A percentile compares a stretch with the other conserved stretches of the same genome.
phyloP scores from a whole-genome alignment of 1,139 yeast genomes.

The Zygoascus hellenicus region DNA sequence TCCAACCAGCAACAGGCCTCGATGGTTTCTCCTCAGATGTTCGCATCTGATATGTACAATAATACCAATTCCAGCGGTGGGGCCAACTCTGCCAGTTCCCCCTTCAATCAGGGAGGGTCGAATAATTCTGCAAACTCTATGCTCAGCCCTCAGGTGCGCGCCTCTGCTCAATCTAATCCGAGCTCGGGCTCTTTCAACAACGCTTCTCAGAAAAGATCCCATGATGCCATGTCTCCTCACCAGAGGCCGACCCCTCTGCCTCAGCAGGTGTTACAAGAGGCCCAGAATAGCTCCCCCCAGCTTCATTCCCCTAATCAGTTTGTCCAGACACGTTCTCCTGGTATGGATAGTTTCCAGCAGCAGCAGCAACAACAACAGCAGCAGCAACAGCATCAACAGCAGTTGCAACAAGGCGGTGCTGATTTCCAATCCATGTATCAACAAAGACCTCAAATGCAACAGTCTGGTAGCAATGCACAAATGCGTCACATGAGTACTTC shows the following conservation, averaged over 20 bases:
- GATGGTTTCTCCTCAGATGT: slow-evolving; percentile 21
- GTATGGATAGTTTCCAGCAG: slow-evolving; percentile 6
- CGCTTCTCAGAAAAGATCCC: slow-evolving; percentile 13
- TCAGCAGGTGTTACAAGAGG: slow-evolving; percentile 24
- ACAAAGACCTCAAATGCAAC: slow-evolving; percentile 13
- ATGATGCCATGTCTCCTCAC: slow-evolving; percentile 16
- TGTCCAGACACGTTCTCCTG: slow-evolving; percentile 5
- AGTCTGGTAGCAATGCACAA: slow-evolving; percentile 1
- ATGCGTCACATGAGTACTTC: slow-evolving; percentile 4
- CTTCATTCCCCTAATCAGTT: slow-evolving; percentile 1
- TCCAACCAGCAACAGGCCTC: slow-evolving; percentile 21
- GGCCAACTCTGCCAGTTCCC: slow-evolving; percentile 11
- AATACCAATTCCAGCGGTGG: neutral
- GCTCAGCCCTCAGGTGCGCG: slow-evolving; percentile 6
- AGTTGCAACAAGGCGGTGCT: neutral
- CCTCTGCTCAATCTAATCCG: slow-evolving; percentile 3
- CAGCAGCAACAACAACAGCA: slow-evolving; percentile 10
- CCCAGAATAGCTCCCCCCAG: slow-evolving; percentile 15
- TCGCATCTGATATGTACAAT: slow-evolving; percentile 11
- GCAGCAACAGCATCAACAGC: slow-evolving; percentile 12
- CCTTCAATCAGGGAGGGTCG: neutral
- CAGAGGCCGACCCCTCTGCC: slow-evolving; percentile 25
- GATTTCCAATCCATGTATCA: slow-evolving; percentile 2
- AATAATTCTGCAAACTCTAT: slow-evolving; percentile 1
- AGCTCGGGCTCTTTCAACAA: slow-evolving; percentile 12